These are phyloP conservation scores for Mortierella sp. DNA, from an alignment of 371 early-diverging fungal species.

Conservation along the genomic window DNA sequence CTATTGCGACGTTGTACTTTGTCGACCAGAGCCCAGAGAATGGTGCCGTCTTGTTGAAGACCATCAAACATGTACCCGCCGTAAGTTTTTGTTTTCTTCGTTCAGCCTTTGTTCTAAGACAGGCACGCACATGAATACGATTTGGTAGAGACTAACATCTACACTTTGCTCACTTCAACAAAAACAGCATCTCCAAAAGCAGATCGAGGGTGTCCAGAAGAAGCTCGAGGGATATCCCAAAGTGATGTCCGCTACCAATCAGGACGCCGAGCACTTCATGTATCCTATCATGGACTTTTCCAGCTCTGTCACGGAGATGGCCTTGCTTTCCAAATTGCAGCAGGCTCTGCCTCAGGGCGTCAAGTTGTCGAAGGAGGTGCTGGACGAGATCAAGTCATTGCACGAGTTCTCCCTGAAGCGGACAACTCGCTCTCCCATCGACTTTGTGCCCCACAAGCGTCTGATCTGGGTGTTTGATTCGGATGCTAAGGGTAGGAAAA, in stretches of 20 bases:
- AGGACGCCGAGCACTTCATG: slow-evolving; percentile 38
- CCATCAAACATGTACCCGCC: slow-evolving; percentile 67
- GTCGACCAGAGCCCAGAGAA: slow-evolving; percentile 69
- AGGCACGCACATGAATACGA: too few relatives aligned
- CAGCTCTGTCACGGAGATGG: slow-evolving; percentile 67
- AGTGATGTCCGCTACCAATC: slow-evolving; percentile 26
- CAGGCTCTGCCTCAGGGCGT: slow-evolving; percentile 30
- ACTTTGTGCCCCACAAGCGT: slow-evolving; percentile 76
- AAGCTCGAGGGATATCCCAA: slow-evolving; percentile 52
- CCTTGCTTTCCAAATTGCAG: slow-evolving; percentile 60
- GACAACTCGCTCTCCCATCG: slow-evolving; percentile 71
- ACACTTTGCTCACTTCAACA: too few relatives aligned
- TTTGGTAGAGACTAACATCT: too few relatives aligned
- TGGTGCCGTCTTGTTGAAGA: slow-evolving; percentile 63
- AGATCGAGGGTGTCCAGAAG: slow-evolving; percentile 53
- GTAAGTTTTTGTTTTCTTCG: slow-evolving; percentile 35
- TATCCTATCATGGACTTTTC: slow-evolving; percentile 68
- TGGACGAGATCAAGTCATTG: slow-evolving; percentile 53
- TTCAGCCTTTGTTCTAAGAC: neutral
- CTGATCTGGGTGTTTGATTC: slow-evolving; percentile 72
- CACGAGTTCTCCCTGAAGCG: slow-evolving; percentile 62
- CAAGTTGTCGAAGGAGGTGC: slow-evolving; percentile 22
- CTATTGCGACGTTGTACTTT: slow-evolving; percentile 78
- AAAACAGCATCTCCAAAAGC: slow-evolving; percentile 52
- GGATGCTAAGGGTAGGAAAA: slow-evolving; percentile 40